Evolutionary conservation across 495 filamentous ascomycete genomes (phyloP), one percentile per base, ranked within the genome.

Genomic region (Aspergillus taichungensis): DNA sequence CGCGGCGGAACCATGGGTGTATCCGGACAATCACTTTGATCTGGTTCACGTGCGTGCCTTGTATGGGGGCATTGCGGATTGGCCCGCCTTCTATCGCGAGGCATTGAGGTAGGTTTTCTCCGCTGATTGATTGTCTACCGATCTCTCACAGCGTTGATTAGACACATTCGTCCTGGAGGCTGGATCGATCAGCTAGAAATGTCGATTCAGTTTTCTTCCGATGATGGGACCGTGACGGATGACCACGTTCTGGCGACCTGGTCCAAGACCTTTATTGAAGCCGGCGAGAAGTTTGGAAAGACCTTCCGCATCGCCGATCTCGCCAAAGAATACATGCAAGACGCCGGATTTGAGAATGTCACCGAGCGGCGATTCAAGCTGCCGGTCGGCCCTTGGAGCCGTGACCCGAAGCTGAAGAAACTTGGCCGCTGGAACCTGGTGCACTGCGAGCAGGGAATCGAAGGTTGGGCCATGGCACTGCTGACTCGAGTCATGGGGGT

Each of bases 321-420:
- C 1, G 56, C 64, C 14, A 63, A 62, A 30, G 50, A 47, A 0
- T 56, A 55, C 39, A 63, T 69, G 37, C 39, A 45, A 33, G 61
- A 77, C 9, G 74, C 67, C 12, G 78, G 79, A n/a, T 83, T 80
- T 50, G 57, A 70, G 24, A 77, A 83, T 42, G 71, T 83, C 12
- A 68, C 69, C 13, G 76, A 83, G 50, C 63, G 59, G 11, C 62
- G 73, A 8, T 78, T 77, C 49, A 79, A 83, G 42, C 63, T 83
- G 46, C 83, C 82, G 5, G 68, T 83, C 40, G 80, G 80, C 1
- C 69, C 73, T 1, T 87, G 83, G 83, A 69, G 80, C 24, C 76
- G 67, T 53, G 79, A 85, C 47, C 72, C 70, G 36, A 68, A 70
- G 14, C 54, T 84, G 53, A 84, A 82, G 56, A 72, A 75, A 47